These are phyloP conservation scores for Saccharomycopsis selenospora DNA, from an alignment of 805 yeast genomes.

Conservation along the genomic window DNA sequence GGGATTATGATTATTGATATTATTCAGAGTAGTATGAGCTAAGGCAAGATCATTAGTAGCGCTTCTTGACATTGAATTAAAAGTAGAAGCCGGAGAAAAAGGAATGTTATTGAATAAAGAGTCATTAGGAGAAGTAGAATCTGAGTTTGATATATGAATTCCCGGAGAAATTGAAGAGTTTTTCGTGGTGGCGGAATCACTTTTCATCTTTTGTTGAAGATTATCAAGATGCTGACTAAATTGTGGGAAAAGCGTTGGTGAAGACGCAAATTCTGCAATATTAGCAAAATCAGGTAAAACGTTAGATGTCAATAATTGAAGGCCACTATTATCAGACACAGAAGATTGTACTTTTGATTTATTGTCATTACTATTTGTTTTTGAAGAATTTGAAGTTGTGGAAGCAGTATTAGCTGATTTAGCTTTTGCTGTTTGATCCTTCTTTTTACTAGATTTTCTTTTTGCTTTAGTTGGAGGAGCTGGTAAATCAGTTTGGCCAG, in stretches of 20 bases:
- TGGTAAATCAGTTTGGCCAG: conserved; percentile 16
- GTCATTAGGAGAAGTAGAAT: conserved; percentile 11
- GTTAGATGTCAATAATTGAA: not conserved
- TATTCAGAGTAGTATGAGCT: conserved; percentile 3
- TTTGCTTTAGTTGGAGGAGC: conserved; percentile 6
- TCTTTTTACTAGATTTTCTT: not conserved
- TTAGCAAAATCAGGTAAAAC: not conserved
- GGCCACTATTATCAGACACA: too few relatives aligned
- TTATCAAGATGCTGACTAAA: not conserved
- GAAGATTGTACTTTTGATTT: too few relatives aligned
- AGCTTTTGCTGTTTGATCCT: not conserved
- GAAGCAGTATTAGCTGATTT: not conserved
- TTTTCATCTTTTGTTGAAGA: not conserved
- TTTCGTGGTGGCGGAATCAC: not conserved
- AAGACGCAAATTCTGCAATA: not conserved
- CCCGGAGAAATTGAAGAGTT: not conserved
- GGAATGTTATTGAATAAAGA: conserved; percentile 11
- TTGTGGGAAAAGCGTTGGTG: conserved; percentile 2
- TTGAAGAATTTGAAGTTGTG: not conserved
- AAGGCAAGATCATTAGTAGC: conserved; percentile 11
- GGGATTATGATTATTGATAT: conserved; percentile 1
- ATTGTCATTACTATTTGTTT: too few relatives aligned
- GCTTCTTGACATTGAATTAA: conserved; percentile 12
- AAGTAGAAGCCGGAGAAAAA: conserved; percentile 11
- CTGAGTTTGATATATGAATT: conserved; percentile 3